Percentiles rank a stretch among this genome's conserved stretches.
Evolutionary conservation across 345 rosid genomes (phyloP).

Genomic region (Populus euphratica): DNA sequence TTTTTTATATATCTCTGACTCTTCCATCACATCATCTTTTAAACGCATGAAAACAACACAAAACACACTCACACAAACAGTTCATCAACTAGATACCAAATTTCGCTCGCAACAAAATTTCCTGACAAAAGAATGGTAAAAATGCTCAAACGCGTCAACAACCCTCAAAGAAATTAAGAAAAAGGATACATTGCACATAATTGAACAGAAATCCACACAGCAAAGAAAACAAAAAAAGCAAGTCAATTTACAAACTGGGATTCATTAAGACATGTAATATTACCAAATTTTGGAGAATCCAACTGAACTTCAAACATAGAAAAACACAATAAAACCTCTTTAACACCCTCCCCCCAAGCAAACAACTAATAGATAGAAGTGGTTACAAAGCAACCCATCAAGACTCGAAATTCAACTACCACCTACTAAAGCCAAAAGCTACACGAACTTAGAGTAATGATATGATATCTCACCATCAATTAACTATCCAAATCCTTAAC

Average conservation of each 20-base stretch:
- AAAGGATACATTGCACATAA: neutral
- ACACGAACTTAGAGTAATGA: neutral
- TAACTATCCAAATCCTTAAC: neutral
- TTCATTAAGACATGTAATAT: neutral
- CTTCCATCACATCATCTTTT: constrained; percentile 47
- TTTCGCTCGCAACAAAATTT: constrained; percentile 10
- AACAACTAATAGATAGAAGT: neutral
- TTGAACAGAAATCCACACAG: neutral
- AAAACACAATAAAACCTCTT: neutral
- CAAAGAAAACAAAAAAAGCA: neutral
- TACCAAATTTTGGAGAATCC: neutral
- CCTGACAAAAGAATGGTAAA: neutral
- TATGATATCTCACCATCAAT: neutral
- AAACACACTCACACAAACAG: constrained; percentile 2
- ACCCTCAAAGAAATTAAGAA: neutral
- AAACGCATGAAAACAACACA: constrained; percentile 1
- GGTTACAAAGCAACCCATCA: neutral
- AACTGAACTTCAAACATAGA: neutral
- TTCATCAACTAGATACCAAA: constrained; percentile 5
- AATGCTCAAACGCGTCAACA: neutral
- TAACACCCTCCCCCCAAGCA: too few species aligned
- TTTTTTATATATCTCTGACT: constrained; percentile 33
- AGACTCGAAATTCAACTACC: neutral
- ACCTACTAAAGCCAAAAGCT: neutral
- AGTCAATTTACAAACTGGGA: neutral